Base-by-base conservation (phyloP, 805 yeast species). In the Pichia californica region DNA sequence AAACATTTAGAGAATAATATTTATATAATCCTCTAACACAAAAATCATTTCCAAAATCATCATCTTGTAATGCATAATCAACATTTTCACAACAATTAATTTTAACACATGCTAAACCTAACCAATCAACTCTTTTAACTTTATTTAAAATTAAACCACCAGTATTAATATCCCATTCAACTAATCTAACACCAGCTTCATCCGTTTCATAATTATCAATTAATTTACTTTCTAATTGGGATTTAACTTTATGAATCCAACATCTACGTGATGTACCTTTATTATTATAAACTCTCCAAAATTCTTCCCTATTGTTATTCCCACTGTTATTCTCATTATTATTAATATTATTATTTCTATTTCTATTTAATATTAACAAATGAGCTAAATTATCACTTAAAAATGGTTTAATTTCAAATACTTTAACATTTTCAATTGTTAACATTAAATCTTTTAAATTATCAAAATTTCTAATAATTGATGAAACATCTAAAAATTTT, bases 261-360 rank as follows among this genome's bases (percentile, higher is more conserved):
- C 86, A 81, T 48, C 96, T 70, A 48, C 95, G 70, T 5, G 95
- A 94, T 51, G 77, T 80, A 7, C 62, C 61, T 40, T 53, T 58
- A 44, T 76, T 72, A 51, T 75, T 79, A 55, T 66, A 73, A 44
- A 68, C 67, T 52, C 69, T 73, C 81, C 81, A 76, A 41, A 19
- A 30, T 25, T 49, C 55, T 41, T 57, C 61, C 9, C 20, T 25
- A 34, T 27, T 25, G 23, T 14, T 16, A 21, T 29, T 20, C n/a
- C n/a, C n/a, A n/a, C n/a, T n/a, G n/a, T n/a, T n/a, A n/a, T n/a
- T n/a, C n/a, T n/a, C 56, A 41, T 57, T 61, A 11, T 25, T 29
- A 32, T 27, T 23, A 29, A 18, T 16, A 21, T 29, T 20, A 14
- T 15, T 13, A 11, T 18, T 25, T 19, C 31, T 16, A 14, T 16